Evolutionary conservation across 805 yeast species (phyloP).

Genomic region (Cyberlindnera japonica): DNA sequence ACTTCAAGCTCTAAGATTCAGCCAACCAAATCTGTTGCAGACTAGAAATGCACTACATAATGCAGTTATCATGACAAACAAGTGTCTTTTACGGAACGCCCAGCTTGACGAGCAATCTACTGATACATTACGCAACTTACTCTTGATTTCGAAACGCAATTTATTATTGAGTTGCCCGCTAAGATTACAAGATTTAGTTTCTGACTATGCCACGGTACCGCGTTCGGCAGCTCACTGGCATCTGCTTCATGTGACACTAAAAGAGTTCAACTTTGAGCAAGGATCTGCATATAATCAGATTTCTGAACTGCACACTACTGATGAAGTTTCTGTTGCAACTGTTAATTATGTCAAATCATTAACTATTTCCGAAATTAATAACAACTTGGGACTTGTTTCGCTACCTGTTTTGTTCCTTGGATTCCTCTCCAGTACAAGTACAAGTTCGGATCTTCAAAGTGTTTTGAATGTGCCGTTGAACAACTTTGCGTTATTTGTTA

Average conservation of each 20-base stretch:
- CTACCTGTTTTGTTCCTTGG: slow-evolving; percentile 45
- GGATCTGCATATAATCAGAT: background rate
- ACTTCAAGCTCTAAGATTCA: slow-evolving; percentile 23
- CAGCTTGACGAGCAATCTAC: slow-evolving; percentile 9
- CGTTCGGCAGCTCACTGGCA: slow-evolving; percentile 40
- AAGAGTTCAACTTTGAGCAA: slow-evolving; percentile 37
- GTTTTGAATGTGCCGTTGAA: slow-evolving; percentile 8
- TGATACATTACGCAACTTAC: slow-evolving; percentile 29
- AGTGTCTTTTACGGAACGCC: slow-evolving; percentile 22
- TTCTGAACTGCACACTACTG: slow-evolving; percentile 14
- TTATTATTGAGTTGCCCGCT: slow-evolving; percentile 48
- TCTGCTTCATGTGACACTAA: slow-evolving; percentile 41
- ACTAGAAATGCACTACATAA: slow-evolving; percentile 46
- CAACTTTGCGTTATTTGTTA: slow-evolving; percentile 17
- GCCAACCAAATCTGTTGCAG: slow-evolving; percentile 19
- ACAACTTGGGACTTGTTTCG: slow-evolving; percentile 48
- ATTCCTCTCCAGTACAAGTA: slow-evolving; percentile 1
- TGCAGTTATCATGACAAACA: slow-evolving; percentile 49
- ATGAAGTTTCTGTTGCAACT: slow-evolving; percentile 1
- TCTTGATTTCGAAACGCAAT: slow-evolving; percentile 44
- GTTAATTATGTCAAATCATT: slow-evolving; percentile 5
- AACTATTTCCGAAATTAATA: slow-evolving; percentile 34
- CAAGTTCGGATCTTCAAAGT: slow-evolving; percentile 3
- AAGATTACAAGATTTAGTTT: slow-evolving; percentile 46
- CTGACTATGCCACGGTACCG: slow-evolving; percentile 43